Conservation (phyloP, 1,284 basidiomycete genomes). For the Fistulina hepatica region DNA sequence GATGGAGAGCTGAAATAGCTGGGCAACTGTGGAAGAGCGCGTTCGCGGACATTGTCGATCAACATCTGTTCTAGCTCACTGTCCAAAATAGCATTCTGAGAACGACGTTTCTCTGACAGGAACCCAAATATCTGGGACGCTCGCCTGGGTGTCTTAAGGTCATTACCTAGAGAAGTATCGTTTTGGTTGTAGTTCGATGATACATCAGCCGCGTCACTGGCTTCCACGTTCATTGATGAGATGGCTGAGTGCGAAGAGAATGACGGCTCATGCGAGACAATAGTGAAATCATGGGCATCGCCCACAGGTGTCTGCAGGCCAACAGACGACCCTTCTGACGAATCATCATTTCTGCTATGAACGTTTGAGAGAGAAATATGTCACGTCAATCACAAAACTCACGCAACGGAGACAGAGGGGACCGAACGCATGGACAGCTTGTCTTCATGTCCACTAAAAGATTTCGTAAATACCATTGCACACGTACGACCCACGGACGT, state of each 20-base stretch:
- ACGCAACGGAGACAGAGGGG: too few relatives aligned
- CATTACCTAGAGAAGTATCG: constrained; percentile 18
- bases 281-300: too few relatives aligned
- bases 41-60: constrained; percentile 17
- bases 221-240: constrained; percentile 63
- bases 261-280: too few relatives aligned
- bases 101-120: constrained; percentile 34
- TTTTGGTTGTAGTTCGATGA: constrained; percentile 20
- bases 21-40: constrained; percentile 27
- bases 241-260: constrained; percentile 39
- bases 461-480: background rate
- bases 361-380: too few relatives aligned
- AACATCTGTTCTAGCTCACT: background rate
- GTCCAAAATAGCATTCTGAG: constrained; percentile 23
- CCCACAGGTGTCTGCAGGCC: too few relatives aligned
- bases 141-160: constrained; percentile 42
- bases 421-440: too few relatives aligned
- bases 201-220: constrained; percentile 37
- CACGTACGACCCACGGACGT: constrained; percentile 16
- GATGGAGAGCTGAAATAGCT: constrained; percentile 29
- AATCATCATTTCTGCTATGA: too few relatives aligned
- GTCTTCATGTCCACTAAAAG: constrained; percentile 30
- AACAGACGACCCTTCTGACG: too few relatives aligned
- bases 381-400: too few relatives aligned
- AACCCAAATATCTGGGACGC: constrained; percentile 64